Conservation (phyloP, 306 rosid genomes). For the Dryas drummondii region DNA sequence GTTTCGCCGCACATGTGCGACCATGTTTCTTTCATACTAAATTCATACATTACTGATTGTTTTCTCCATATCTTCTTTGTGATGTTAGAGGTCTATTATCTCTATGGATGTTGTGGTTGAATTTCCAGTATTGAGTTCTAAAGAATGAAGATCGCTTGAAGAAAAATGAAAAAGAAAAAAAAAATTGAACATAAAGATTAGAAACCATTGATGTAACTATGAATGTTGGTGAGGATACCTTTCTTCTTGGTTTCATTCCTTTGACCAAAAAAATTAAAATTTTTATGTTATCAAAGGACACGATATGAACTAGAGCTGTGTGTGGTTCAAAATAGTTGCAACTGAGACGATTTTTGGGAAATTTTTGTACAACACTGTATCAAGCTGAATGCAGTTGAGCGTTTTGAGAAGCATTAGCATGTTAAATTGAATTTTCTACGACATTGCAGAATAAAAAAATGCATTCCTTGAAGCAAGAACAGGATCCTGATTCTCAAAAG, state of each 20-base stretch:
- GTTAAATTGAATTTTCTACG: slow-evolving; percentile 15
- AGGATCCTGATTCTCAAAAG: slow-evolving; percentile 47
- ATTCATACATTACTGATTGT: neutral
- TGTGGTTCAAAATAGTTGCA: neutral
- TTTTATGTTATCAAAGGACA: neutral
- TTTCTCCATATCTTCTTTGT: neutral
- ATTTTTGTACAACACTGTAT: neutral
- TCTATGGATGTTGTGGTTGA: too few species aligned
- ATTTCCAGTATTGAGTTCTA: neutral
- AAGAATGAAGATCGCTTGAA: neutral
- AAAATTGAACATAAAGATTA: neutral
- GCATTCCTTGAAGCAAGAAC: slow-evolving; percentile 43
- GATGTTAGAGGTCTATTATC: neutral
- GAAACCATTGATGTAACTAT: neutral
- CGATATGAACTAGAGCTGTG: neutral
- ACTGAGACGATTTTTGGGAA: neutral
- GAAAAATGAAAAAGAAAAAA: neutral
- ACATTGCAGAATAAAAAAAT: slow-evolving; percentile 52
- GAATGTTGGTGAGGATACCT: neutral
- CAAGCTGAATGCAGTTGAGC: slow-evolving; percentile 10
- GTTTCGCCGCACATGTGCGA: neutral
- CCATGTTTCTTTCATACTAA: neutral
- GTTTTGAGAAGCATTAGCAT: slow-evolving; percentile 21
- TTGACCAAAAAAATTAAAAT: neutral
- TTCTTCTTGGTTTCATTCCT: neutral